Percentiles rank a stretch among this genome's conserved stretches.
These are phyloP conservation scores for Penicillium coffeae DNA, from an alignment of 495 filamentous ascomycete genomes.

Conservation along the genomic window DNA sequence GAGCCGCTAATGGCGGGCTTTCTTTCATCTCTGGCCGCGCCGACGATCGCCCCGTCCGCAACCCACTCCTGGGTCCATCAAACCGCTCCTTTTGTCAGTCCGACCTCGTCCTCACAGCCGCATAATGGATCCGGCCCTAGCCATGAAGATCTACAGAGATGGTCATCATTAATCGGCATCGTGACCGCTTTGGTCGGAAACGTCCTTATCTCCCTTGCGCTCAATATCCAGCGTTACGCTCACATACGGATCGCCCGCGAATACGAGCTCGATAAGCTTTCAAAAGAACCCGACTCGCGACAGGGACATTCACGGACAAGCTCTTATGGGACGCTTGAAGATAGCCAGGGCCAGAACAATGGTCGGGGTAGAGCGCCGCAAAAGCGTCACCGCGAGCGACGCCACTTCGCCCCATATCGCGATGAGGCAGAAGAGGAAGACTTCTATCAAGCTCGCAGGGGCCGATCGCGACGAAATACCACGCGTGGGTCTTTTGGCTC, in stretches of 20 bases:
- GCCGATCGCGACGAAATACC: conserved; percentile 13
- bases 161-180: conserved; percentile 94
- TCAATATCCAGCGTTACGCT: conserved; percentile 95
- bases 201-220: conserved; percentile 86
- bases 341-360: neutral
- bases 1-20: conserved; percentile 18
- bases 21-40: conserved; percentile 27
- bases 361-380: conserved; percentile 7
- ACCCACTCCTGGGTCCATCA: conserved; percentile 6
- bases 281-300: conserved; percentile 32
- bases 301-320: conserved; percentile 14
- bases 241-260: conserved; percentile 73
- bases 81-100: conserved; percentile 15
- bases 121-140: conserved; percentile 32
- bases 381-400: conserved; percentile 3
- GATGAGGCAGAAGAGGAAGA: conserved; percentile 20
- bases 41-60: conserved; percentile 22
- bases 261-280: conserved; percentile 50
- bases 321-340: conserved; percentile 33
- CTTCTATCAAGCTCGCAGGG: conserved; percentile 9
- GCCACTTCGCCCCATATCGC: conserved; percentile 24
- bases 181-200: conserved; percentile 87
- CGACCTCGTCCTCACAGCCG: conserved; percentile 11
- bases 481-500: conserved; percentile 35
- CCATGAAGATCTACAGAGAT: conserved; percentile 57